phyloP scores from a whole-genome alignment of 306 rosid genomes.

The Rubus idaeus region DNA sequence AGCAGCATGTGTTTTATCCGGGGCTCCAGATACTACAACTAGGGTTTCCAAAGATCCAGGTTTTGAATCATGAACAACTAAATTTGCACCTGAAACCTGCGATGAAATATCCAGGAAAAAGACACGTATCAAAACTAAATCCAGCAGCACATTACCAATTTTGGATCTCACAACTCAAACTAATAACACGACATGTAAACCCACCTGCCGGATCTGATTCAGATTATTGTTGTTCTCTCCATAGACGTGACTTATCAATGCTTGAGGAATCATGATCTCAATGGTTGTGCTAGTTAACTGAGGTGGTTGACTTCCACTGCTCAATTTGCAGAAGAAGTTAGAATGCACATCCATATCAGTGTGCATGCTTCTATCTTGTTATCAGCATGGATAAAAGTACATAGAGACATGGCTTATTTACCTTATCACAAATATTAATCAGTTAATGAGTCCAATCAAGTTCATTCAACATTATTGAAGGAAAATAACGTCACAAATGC shows the following conservation, averaged over 20 bases:
- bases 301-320: slow-evolving; percentile 50
- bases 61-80: slow-evolving; percentile 58
- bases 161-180: slow-evolving; percentile 1
- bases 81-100: slow-evolving; percentile 74
- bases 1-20: slow-evolving; percentile 61
- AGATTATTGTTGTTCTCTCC: slow-evolving; percentile 71
- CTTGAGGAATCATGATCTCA: slow-evolving; percentile 68
- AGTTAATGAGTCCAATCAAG: neutral
- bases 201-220: slow-evolving; percentile 70
- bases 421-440: neutral
- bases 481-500: neutral
- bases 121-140: neutral
- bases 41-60: slow-evolving; percentile 59
- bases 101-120: neutral
- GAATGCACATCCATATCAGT: slow-evolving; percentile 7
- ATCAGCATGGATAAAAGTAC: neutral
- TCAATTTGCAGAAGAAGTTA: slow-evolving; percentile 21
- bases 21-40: slow-evolving; percentile 56
- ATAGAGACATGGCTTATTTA: neutral
- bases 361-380: neutral
- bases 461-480: neutral
- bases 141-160: neutral
- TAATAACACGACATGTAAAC: slow-evolving; percentile 17
- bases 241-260: slow-evolving; percentile 48
- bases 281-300: slow-evolving; percentile 39